A percentile compares a stretch with the other conserved stretches of the same genome.
Conservation (phyloP, 2,329 filamentous ascomycete species). For the Claviceps sp. region DNA sequence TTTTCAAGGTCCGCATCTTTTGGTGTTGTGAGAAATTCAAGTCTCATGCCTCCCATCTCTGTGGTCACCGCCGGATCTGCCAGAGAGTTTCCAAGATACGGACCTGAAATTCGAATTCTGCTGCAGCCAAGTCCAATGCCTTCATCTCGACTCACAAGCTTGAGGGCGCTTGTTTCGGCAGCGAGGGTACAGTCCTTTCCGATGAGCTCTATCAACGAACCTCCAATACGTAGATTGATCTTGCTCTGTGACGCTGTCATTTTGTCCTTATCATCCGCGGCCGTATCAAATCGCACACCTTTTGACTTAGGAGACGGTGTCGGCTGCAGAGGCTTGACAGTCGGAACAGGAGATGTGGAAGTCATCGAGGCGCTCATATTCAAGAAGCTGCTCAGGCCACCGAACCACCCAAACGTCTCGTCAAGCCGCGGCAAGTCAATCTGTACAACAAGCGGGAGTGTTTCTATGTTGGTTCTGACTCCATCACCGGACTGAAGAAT, state of each 20-base stretch:
- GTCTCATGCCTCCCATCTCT: conserved; percentile 49
- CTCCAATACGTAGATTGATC: conserved; percentile 62
- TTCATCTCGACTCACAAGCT: conserved; percentile 61
- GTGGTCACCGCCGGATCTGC: conserved; percentile 48
- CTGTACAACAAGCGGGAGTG: conserved; percentile 61
- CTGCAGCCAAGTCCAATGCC: conserved; percentile 62
- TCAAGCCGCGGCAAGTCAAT: conserved; percentile 72
- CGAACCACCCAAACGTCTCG: conserved; percentile 77
- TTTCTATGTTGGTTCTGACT: conserved; percentile 51
- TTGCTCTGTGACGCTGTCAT: conserved; percentile 45
- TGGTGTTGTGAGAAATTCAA: conserved; percentile 62
- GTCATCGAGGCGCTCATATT: conserved; percentile 78
- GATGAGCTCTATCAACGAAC: conserved; percentile 60
- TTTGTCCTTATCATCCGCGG: conserved; percentile 34
- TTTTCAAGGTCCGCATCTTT: conserved; percentile 70
- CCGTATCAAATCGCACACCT: conserved; percentile 45
- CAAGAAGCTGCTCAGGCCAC: conserved; percentile 79
- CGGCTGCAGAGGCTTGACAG: conserved; percentile 21
- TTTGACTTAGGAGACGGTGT: conserved; percentile 32
- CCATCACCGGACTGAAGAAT: conserved; percentile 30
- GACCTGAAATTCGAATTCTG: conserved; percentile 61
- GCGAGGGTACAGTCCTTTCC: conserved; percentile 64
- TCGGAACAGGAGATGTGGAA: conserved; percentile 46
- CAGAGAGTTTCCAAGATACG: conserved; percentile 40
- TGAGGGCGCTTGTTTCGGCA: conserved; percentile 68